Conservation (phyloP, 1,139 yeast species). For the Spencermartinsiella ligniputridi region DNA sequence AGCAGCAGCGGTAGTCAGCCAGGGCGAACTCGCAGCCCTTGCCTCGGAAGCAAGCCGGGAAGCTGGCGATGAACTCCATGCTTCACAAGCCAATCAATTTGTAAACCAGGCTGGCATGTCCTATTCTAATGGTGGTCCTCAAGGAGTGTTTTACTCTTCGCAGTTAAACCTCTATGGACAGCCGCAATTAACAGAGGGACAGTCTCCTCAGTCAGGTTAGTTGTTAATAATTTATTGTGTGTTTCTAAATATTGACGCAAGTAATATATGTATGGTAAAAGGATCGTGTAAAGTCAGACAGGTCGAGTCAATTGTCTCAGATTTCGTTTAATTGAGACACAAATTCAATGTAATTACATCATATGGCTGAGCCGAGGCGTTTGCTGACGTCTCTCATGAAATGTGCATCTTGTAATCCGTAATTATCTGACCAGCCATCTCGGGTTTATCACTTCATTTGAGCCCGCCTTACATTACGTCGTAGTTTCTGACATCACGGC, state of each 20-base stretch:
- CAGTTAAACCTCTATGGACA: conserved; percentile 1
- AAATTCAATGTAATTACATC: too few species aligned
- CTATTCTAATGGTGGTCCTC: not conserved
- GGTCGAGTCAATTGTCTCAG: too few species aligned
- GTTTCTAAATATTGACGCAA: not conserved
- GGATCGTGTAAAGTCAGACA: too few species aligned
- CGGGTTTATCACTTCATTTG: too few species aligned
- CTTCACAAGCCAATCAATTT: conserved; percentile 1
- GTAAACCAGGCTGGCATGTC: not conserved
- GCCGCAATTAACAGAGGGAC: conserved; percentile 1
- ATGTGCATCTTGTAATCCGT: too few species aligned
- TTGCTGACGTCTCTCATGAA: too few species aligned
- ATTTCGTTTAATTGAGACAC: too few species aligned
- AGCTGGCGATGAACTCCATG: not conserved
- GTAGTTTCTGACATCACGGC: too few species aligned
- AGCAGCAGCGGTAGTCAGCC: not conserved
- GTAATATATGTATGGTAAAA: not conserved
- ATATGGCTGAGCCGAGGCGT: too few species aligned
- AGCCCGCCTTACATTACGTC: too few species aligned
- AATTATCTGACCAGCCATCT: too few species aligned
- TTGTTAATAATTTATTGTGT: not conserved
- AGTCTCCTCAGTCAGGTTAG: not conserved
- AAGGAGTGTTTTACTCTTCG: not conserved
- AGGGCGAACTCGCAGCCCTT: conserved; percentile 1
- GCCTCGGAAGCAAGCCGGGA: conserved; percentile 1